Evolutionary conservation across 2,329 filamentous ascomycete species (phyloP).

Genomic region (Apiospora saccharicola): DNA sequence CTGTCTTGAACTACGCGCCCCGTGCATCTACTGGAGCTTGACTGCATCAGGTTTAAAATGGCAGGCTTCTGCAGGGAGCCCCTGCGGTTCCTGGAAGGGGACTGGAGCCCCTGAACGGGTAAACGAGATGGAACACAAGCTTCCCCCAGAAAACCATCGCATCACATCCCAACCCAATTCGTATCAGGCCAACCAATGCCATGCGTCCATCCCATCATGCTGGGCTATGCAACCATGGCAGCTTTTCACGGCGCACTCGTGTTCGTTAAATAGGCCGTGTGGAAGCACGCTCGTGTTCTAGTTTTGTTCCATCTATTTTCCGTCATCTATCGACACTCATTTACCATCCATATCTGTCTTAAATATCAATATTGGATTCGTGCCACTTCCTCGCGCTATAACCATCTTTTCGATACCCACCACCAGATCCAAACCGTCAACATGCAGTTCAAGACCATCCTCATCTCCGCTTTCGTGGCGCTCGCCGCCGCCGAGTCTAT

Average conservation of each 20-base stretch:
- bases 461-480: slow-evolving; percentile 37
- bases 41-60: not conserved
- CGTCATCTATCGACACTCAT: not conserved
- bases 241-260: not conserved
- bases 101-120: slow-evolving; percentile 8
- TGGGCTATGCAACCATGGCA: not conserved
- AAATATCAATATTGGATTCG: not conserved
- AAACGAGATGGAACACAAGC: slow-evolving; percentile 11
- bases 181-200: not conserved
- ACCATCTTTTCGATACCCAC: slow-evolving; percentile 16
- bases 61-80: not conserved
- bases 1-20: not conserved
- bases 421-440: slow-evolving; percentile 26
- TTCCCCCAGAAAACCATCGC: slow-evolving; percentile 1
- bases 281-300: slow-evolving; percentile 7
- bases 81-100: not conserved
- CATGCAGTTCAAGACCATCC: slow-evolving; percentile 42
- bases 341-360: not conserved
- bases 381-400: not conserved
- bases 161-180: slow-evolving; percentile 1
- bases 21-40: not conserved
- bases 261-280: slow-evolving; percentile 3
- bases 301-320: slow-evolving; percentile 14
- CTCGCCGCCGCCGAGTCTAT: slow-evolving; percentile 36
- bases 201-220: slow-evolving; percentile 3